Conservation (phyloP, 352 stramenopile genomes). For the Elongisporangium undulatum region DNA sequence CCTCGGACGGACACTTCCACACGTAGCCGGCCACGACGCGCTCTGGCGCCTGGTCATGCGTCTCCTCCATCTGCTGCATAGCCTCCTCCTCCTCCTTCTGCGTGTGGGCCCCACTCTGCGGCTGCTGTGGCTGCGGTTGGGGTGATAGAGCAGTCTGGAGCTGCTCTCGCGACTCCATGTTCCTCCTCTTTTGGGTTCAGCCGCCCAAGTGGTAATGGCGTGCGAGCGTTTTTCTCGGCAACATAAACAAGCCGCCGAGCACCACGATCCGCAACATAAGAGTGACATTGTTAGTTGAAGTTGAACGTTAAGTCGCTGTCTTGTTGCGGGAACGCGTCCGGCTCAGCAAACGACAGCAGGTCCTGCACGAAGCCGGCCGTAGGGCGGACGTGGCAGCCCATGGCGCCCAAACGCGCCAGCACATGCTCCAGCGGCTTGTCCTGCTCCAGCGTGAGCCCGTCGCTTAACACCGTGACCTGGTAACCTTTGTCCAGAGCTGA, state of each 20-base stretch:
- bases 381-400: constrained; percentile 25
- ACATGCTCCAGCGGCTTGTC: constrained; percentile 6
- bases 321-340: background rate
- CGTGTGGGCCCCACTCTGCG: background rate
- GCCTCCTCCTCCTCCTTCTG: background rate
- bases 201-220: background rate
- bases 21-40: constrained; percentile 19
- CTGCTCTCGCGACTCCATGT: background rate
- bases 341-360: constrained; percentile 29
- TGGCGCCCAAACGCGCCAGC: constrained; percentile 18
- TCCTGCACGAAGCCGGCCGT: constrained; percentile 25
- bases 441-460: constrained; percentile 38
- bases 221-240: background rate
- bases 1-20: constrained; percentile 73
- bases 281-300: constrained; percentile 2
- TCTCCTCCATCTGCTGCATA: too few relatives aligned
- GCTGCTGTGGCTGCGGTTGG: background rate
- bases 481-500: constrained; percentile 87
- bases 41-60: constrained; percentile 7
- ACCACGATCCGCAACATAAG: background rate
- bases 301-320: constrained; percentile 3
- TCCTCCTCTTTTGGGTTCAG: constrained; percentile 1
- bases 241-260: background rate
- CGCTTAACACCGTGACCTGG: constrained; percentile 78
- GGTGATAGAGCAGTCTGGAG: background rate